Evolutionary conservation across 2,329 filamentous ascomycete genomes (phyloP), one percentile per base, ranked within the genome.

Genomic region (Aspergillus melleus): DNA sequence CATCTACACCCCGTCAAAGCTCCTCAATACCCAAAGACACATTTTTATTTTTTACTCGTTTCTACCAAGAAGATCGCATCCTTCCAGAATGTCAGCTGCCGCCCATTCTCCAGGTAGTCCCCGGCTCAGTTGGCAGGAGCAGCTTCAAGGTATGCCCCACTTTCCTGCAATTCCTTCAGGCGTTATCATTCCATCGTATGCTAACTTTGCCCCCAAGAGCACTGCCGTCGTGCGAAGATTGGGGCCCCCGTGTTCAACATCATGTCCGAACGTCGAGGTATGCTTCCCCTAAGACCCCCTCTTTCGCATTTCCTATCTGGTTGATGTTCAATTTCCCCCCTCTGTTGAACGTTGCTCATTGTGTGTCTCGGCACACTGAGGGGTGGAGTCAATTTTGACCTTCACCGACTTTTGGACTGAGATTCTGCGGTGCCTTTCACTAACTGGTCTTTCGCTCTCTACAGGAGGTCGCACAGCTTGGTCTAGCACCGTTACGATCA

Each of bases 381-480:
- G 10, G 19, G 70, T 70, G 71, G 69, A 73, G 67, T 66, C 65
- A 42, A 62, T 58, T 47, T 56, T 61, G 52, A 1, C 57, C 64
- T 67, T 74, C 72, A 75, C 72, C 73, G 71, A 76, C 68, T 74
- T 72, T 67, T 71, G 55, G 54, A 59, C 64, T 62, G 60, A 67
- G 55, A 65, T 55, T 59, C 60, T 49, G 62, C 66, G 60, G 68
- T 68, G 61, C 56, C 24, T 52, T 57, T 47, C 49, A 57, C 68
- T 70, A 60, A 66, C 64, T 55, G 60, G 61, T 62, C 55, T 61
- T 52, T 66, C 52, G 2, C 3, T 61, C 63, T 49, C 61, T 65
- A 57, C 68, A 95, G 92, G 92, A 67, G 92, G 92, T 66, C 90
- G 92, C 69, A 96, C 92, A 60, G 92, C 92, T 59, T 96, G 92